Evolutionary conservation across 805 yeast genomes (phyloP).

Genomic region (Schwanniomyces polymorphus): DNA sequence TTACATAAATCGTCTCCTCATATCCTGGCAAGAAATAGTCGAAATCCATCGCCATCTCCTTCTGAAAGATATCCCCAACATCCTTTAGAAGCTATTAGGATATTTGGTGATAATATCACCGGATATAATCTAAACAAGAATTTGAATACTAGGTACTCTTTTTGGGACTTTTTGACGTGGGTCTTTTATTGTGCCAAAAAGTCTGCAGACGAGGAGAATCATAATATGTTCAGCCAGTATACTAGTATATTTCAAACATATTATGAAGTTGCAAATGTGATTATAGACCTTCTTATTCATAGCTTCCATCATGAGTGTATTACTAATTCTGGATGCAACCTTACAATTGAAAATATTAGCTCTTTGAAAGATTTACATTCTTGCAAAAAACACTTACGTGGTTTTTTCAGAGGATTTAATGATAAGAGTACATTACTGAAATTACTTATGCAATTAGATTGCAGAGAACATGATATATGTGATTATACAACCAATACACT

Average conservation of each 20-base stretch:
- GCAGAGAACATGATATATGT: slow-evolving; percentile 21
- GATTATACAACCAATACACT: slow-evolving; percentile 28
- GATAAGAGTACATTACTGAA: slow-evolving; percentile 9
- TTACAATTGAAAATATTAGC: neutral
- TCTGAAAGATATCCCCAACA: neutral
- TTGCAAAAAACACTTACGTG: neutral
- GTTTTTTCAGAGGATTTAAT: neutral
- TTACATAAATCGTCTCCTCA: neutral
- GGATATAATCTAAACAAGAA: slow-evolving; percentile 21
- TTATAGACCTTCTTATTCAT: slow-evolving; percentile 19
- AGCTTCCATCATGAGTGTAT: slow-evolving; percentile 10
- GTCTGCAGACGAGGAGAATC: slow-evolving; percentile 6
- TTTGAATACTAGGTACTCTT: slow-evolving; percentile 14
- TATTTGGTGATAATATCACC: slow-evolving; percentile 34
- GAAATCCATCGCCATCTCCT: neutral
- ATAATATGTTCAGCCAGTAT: slow-evolving; percentile 4
- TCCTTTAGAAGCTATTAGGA: slow-evolving; percentile 10
- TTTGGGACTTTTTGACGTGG: slow-evolving; percentile 38
- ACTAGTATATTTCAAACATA: slow-evolving; percentile 26
- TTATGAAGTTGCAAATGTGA: slow-evolving; percentile 12
- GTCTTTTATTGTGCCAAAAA: slow-evolving; percentile 34
- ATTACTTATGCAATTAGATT: slow-evolving; percentile 22
- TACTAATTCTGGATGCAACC: neutral
- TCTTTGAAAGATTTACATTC: neutral
- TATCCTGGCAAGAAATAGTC: neutral